These are phyloP conservation scores for Tuber indicum DNA, from an alignment of 495 filamentous ascomycete species.

Conservation along the genomic window DNA sequence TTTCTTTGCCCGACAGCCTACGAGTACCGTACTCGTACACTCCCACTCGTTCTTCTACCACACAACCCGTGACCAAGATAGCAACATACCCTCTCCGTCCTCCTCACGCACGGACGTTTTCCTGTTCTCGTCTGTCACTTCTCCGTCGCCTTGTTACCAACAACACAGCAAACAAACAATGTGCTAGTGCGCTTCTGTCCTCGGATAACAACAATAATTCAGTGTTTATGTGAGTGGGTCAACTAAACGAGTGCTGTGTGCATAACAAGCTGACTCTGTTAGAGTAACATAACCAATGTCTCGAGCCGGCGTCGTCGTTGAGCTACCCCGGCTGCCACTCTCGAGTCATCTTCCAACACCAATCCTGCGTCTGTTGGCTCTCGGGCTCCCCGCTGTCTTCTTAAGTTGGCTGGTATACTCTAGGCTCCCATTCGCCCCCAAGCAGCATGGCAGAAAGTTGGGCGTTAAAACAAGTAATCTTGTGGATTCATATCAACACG, in stretches of 20 bases:
- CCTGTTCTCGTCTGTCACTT: not conserved
- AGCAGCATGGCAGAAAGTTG: conserved; percentile 10
- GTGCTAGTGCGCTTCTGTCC: not conserved
- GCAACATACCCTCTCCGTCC: not conserved
- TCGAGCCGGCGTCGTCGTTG: not conserved
- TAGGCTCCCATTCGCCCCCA: not conserved
- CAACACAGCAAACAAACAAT: not conserved
- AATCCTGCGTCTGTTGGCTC: conserved; percentile 15
- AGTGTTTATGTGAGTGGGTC: not conserved
- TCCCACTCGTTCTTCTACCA: not conserved
- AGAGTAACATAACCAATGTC: not conserved
- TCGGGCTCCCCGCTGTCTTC: conserved; percentile 1
- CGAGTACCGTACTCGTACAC: no score
- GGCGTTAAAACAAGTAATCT: conserved; percentile 37
- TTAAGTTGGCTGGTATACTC: conserved; percentile 22
- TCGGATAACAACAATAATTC: not conserved
- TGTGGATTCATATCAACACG: conserved; percentile 38
- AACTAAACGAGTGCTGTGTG: not conserved
- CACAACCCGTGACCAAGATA: not conserved
- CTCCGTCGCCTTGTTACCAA: not conserved
- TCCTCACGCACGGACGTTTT: not conserved
- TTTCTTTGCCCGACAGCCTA: no score
- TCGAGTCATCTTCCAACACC: not conserved
- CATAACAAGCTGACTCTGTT: not conserved
- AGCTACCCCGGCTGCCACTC: not conserved